phyloP scores from a whole-genome alignment of 306 rosid genomes.

The Gastrolobium villosum region DNA sequence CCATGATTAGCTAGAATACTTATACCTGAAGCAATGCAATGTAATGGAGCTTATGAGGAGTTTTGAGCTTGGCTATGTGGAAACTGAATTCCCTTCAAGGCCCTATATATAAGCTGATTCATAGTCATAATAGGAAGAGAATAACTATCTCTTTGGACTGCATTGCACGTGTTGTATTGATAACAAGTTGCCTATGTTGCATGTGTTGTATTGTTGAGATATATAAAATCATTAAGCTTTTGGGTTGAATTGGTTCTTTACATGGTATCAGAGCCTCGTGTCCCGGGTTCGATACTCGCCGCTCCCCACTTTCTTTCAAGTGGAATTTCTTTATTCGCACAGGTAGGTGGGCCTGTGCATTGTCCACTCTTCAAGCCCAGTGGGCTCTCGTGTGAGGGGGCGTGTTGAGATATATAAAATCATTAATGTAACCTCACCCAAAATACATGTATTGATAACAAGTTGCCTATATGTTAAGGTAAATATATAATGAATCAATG shows the following conservation, averaged over 20 bases:
- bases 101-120: conserved; percentile 48
- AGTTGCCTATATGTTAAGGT: conserved; percentile 30
- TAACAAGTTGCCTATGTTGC: conserved; percentile 43
- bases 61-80: conserved; percentile 28
- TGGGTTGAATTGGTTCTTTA: too few relatives aligned
- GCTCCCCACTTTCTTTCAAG: too few relatives aligned
- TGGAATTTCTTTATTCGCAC: too few relatives aligned
- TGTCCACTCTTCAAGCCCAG: too few relatives aligned
- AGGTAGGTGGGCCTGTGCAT: too few relatives aligned
- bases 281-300: too few relatives aligned
- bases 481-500: conserved; percentile 23
- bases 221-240: too few relatives aligned
- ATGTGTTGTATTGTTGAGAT: too few relatives aligned
- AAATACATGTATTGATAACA: conserved; percentile 32
- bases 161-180: neutral
- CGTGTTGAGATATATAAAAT: too few relatives aligned
- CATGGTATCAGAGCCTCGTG: too few relatives aligned
- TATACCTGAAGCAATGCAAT: neutral
- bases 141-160: neutral
- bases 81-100: conserved; percentile 16
- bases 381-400: too few relatives aligned
- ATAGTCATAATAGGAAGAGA: conserved; percentile 11
- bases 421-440: too few relatives aligned
- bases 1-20: conserved; percentile 37
- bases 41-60: conserved; percentile 15